Percentiles rank a stretch among this genome's conserved stretches.
phyloP scores from a whole-genome alignment of 1,284 basidiomycete species.

The Hortiboletus rubellus region DNA sequence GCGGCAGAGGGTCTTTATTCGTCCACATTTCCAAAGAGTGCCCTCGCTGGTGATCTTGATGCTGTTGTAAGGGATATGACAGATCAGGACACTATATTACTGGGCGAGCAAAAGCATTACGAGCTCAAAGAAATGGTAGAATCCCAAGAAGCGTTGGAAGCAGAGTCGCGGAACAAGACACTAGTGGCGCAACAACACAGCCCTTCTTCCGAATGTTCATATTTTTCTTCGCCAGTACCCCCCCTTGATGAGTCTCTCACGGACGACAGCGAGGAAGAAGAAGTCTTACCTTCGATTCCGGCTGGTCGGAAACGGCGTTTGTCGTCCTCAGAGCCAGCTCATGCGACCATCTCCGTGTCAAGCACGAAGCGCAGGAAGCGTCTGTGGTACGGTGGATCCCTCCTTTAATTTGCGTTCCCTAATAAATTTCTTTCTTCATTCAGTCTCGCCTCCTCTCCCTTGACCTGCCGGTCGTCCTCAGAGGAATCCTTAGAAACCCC shows the following conservation, averaged over 20 bases:
- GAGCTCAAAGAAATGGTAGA: background rate
- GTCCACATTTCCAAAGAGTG: slow-evolving; percentile 27
- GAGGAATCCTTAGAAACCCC: background rate
- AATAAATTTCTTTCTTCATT: background rate
- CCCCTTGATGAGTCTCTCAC: background rate
- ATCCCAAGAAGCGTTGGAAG: too few relatives aligned
- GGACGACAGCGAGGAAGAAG: slow-evolving; percentile 6
- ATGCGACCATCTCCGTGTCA: rapidly evolving
- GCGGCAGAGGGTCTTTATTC: slow-evolving; percentile 35
- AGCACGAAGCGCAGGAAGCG: slow-evolving; percentile 4
- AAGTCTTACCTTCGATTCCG: background rate
- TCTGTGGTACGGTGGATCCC: slow-evolving; percentile 5
- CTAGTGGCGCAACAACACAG: too few relatives aligned
- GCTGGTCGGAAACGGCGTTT: slow-evolving; percentile 23
- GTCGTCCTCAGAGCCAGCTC: background rate
- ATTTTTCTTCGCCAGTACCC: too few relatives aligned
- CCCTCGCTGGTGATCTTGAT: slow-evolving; percentile 32
- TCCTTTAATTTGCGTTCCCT: background rate
- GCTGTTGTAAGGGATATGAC: slow-evolving; percentile 31
- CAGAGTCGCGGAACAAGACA: too few relatives aligned
- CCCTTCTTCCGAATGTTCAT: too few relatives aligned
- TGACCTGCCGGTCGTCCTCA: slow-evolving; percentile 5
- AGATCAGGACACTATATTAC: background rate
- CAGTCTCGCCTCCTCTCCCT: too few relatives aligned
- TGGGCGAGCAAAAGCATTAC: too few relatives aligned